A percentile compares a stretch with the other conserved stretches of the same genome.
Conservation (phyloP, 768 basidiomycete genomes). For the Termitomyces sp. region DNA sequence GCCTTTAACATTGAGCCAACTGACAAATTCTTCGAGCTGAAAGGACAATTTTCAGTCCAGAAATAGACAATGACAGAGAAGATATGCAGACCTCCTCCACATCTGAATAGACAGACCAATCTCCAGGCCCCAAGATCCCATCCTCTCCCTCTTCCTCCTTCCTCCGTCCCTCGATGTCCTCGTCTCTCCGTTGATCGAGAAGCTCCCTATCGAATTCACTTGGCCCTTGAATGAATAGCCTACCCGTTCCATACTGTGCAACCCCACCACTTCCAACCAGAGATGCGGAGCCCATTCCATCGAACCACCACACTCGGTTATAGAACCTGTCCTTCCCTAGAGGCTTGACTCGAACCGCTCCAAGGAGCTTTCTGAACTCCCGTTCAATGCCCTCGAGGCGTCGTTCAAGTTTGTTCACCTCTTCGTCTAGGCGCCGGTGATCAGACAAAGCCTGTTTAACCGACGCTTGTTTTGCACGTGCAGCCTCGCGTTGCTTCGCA, state of each 20-base stretch:
- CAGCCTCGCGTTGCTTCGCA: conserved; percentile 79
- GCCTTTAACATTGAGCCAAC: conserved; percentile 93
- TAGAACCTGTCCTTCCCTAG: conserved; percentile 91
- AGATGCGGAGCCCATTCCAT: conserved; percentile 86
- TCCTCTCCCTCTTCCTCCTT: conserved; percentile 79
- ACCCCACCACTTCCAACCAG: conserved; percentile 76
- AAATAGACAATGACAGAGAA: neutral
- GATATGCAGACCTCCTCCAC: conserved; percentile 70
- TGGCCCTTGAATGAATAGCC: conserved; percentile 91
- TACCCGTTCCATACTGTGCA: conserved; percentile 82
- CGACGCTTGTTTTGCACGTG: conserved; percentile 72
- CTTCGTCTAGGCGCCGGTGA: conserved; percentile 82
- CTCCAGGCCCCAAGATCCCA: conserved; percentile 64
- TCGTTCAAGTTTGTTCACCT: conserved; percentile 78
- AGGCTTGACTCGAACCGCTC: conserved; percentile 82
- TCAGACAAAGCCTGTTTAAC: conserved; percentile 81
- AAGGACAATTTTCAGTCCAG: conserved; percentile 6
- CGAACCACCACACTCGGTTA: conserved; percentile 98
- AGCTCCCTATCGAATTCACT: conserved; percentile 76
- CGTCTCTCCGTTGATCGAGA: conserved; percentile 54
- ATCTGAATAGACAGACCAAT: conserved; percentile 92
- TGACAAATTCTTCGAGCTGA: conserved; percentile 78
- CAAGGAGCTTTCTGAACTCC: conserved; percentile 88
- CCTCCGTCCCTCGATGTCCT: conserved; percentile 59
- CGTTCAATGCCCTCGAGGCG: conserved; percentile 86